Base-by-base conservation (phyloP, 2,329 filamentous ascomycete species). In the Sclerotinia minor region DNA sequence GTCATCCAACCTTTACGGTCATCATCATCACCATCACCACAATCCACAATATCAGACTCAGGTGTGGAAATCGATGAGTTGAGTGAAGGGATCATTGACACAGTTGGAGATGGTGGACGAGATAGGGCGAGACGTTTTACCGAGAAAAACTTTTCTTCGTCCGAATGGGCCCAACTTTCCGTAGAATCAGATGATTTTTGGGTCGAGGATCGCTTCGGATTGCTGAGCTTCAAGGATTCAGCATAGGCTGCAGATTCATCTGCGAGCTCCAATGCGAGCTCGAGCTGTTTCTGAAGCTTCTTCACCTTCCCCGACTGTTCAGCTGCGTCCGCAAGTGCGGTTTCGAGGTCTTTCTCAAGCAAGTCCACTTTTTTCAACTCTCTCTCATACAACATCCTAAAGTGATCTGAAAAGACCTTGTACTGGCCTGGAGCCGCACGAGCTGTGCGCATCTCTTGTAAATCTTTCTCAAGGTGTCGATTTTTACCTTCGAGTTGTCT, bases 371-470 rank as follows among this genome's bases (percentile, higher is more conserved):
- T 38, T 8, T 21, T 21, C n/a, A 21, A 38, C 24, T 50, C 45
- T 38, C 15, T 61, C 15, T 61, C 32, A 15, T 38, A 61, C 29
- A 61, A 21, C 59, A 61, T 61, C n/a, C 19, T 61, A 13, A 21
- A 61, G 59, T 61, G 45, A 5, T 50, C 32, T 50, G 45, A 21
- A 50, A 50, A 50, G 1, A 8, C 59, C 19, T 26, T 38, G 3
- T 61, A 32, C 17, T 38, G 45, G 7, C 8, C 41, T 19, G 21
- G 21, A 3, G 32, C 32, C 2, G 45, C 59, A 38, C 32, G 59
- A 3, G 59, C n/a, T 1, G 21, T n/a, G n/a, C 29, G 59, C 4
- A 26, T 4, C 17, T 35, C 17, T 50, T 38, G 45, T 2, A 61
- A 21, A 32, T 61, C 29, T 38, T 61, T 32, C 7, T 61, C 45